phyloP scores from a whole-genome alignment of 345 rosid species.

The Brassica incana region DNA sequence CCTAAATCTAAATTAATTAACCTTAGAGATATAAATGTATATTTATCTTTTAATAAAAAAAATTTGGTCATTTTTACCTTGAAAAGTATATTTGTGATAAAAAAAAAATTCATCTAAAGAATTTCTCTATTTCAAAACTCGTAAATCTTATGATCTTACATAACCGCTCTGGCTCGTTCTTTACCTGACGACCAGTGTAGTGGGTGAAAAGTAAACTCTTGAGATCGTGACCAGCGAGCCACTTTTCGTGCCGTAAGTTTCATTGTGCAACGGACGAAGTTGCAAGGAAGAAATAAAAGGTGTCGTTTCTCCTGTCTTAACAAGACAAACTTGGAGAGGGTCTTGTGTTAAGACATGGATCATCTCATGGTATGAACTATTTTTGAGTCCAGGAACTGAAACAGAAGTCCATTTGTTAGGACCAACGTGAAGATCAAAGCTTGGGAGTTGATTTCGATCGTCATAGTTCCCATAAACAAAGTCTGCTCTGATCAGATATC shows the following conservation, averaged over 20 bases:
- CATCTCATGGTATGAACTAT: constrained; percentile 3
- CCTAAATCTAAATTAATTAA: too few species aligned
- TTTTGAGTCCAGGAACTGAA: background rate
- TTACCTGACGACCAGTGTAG: constrained; percentile 20
- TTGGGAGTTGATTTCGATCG: background rate
- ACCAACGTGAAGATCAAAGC: constrained; percentile 37
- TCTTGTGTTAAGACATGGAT: constrained; percentile 28
- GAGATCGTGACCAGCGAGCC: constrained; percentile 11
- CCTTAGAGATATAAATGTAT: too few species aligned
- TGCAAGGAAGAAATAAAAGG: constrained; percentile 36
- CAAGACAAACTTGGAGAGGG: constrained; percentile 33
- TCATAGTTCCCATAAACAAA: constrained; percentile 40
- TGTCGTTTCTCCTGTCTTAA: constrained; percentile 30
- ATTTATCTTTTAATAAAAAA: too few species aligned
- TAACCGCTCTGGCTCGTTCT: background rate
- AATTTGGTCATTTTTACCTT: too few species aligned
- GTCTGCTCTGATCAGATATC: constrained; percentile 26
- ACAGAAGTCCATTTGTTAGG: constrained; percentile 33
- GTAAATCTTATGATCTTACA: too few species aligned
- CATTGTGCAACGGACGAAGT: constrained; percentile 24
- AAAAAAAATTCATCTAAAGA: too few species aligned
- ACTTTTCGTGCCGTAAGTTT: constrained; percentile 18
- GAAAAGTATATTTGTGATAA: too few species aligned
- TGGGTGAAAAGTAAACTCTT: constrained; percentile 27
- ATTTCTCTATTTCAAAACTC: too few species aligned